phyloP scores from a whole-genome alignment of 2,329 filamentous ascomycete species.

The Amylocarpus encephaloides region DNA sequence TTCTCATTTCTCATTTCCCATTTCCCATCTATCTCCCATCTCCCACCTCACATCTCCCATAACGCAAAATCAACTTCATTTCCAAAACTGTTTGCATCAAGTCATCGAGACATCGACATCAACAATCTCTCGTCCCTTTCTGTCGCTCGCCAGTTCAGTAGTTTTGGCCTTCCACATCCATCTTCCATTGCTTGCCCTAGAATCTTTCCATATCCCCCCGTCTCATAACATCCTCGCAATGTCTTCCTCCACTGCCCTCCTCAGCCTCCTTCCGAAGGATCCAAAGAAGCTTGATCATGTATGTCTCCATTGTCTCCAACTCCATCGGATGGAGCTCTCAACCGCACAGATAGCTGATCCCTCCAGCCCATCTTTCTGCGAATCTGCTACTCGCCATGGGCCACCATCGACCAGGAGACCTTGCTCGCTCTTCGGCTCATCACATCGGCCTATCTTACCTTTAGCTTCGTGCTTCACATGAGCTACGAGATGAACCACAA shows the following conservation, averaged over 20 bases:
- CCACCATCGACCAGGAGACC: constrained; percentile 24
- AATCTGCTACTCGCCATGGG: constrained; percentile 32
- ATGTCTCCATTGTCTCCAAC: constrained; percentile 6
- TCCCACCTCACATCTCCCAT: not conserved
- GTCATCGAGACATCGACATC: too few species aligned
- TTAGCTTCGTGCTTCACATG: constrained; percentile 20
- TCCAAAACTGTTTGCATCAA: not conserved
- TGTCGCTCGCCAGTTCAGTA: not conserved
- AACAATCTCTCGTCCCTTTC: constrained; percentile 1
- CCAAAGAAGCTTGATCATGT: constrained; percentile 26
- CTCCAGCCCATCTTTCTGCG: constrained; percentile 31
- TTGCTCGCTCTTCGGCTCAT: constrained; percentile 25
- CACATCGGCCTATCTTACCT: constrained; percentile 22
- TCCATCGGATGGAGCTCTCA: constrained; percentile 4
- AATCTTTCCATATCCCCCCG: not conserved
- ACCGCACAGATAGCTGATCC: not conserved
- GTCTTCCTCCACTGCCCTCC: constrained; percentile 32
- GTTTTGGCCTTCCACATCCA: constrained; percentile 1
- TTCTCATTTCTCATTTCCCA: constrained; percentile 1
- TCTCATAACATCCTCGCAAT: constrained; percentile 14
- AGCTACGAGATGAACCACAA: constrained; percentile 23
- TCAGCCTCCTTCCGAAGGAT: constrained; percentile 30
- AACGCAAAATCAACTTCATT: constrained; percentile 6
- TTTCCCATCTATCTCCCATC: too few species aligned
- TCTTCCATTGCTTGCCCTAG: constrained; percentile 2